These are phyloP conservation scores for Corynespora cassiicola DNA, from an alignment of 2,329 filamentous ascomycete species.

Conservation along the genomic window DNA sequence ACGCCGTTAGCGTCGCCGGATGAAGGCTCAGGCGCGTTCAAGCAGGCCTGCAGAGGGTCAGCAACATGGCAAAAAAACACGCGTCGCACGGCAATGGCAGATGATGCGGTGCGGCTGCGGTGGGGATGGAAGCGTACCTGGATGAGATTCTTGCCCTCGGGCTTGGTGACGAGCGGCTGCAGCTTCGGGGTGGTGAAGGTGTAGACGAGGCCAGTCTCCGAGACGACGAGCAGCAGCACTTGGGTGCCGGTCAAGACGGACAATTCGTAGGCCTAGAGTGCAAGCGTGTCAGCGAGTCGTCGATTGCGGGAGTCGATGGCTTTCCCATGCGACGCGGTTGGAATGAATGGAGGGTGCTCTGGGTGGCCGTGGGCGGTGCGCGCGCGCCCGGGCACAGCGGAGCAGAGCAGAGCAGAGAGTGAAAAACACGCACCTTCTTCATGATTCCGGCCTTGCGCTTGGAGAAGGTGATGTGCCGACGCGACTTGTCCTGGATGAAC, in stretches of 20 bases:
- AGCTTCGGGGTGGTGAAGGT: slow-evolving; percentile 99
- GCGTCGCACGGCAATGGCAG: no score
- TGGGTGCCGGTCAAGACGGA: slow-evolving; percentile 98
- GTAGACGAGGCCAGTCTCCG: slow-evolving; percentile 95
- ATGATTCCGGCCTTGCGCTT: slow-evolving; percentile 99
- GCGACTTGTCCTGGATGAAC: slow-evolving; percentile 99
- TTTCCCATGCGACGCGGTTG: slow-evolving; percentile 40
- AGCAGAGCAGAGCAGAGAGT: no score
- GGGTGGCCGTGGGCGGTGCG: no score
- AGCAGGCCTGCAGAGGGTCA: slow-evolving; percentile 74
- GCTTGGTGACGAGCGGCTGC: slow-evolving; percentile 96
- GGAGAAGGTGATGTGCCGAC: slow-evolving; percentile 98
- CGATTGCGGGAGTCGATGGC: slow-evolving; percentile 19
- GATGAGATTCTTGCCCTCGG: slow-evolving; percentile 98
- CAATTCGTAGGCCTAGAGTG: slow-evolving; percentile 86
- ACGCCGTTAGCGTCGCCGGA: slow-evolving; percentile 73
- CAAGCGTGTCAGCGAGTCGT: slow-evolving; percentile 27
- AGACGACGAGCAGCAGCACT: slow-evolving; percentile 94
- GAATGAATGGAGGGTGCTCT: no score
- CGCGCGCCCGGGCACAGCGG: no score
- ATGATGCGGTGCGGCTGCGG: no score
- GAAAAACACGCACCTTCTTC: slow-evolving; percentile 99
- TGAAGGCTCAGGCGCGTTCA: slow-evolving; percentile 92
- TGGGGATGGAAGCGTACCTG: no score
- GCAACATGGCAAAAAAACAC: no score